phyloP scores from a whole-genome alignment of 192 early-diverging fungal species.

The Coemansia sp. region DNA sequence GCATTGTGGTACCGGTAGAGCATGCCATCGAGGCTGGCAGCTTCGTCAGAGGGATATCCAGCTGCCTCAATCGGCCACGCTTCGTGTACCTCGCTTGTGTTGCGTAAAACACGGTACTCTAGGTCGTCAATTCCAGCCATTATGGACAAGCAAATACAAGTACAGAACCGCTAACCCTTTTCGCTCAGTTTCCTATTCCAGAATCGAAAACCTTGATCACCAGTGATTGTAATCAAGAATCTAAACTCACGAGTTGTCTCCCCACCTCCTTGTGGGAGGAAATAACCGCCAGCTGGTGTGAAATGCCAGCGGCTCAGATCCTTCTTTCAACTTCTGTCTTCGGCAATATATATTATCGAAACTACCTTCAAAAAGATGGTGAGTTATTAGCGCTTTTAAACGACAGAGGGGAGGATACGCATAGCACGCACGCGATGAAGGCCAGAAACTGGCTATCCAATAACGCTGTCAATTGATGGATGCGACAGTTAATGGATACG shows the following conservation, averaged over 20 bases:
- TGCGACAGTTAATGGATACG: no score
- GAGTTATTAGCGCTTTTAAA: slow-evolving; percentile 2
- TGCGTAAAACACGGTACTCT: background rate
- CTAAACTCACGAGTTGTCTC: no score
- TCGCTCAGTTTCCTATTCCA: no score
- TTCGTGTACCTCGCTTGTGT: slow-evolving; percentile 15
- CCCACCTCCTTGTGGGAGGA: background rate
- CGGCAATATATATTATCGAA: slow-evolving; percentile 18
- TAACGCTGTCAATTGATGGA: no score
- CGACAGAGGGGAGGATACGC: background rate
- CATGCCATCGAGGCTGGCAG: slow-evolving; percentile 33
- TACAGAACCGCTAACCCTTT: no score
- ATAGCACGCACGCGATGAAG: background rate
- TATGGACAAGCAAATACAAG: background rate
- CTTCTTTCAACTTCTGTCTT: slow-evolving; percentile 16
- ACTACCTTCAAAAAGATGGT: slow-evolving; percentile 17
- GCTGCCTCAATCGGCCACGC: slow-evolving; percentile 24
- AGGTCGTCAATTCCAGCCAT: background rate
- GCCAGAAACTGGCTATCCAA: background rate
- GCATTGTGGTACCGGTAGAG: slow-evolving; percentile 36
- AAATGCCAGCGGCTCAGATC: slow-evolving; percentile 5
- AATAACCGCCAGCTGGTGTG: background rate
- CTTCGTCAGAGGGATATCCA: slow-evolving; percentile 37
- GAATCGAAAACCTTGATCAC: background rate
- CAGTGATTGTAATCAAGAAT: slow-evolving; percentile 5